phyloP scores from a whole-genome alignment of 2,329 filamentous ascomycete genomes.

The Ceratocystis destructans region DNA sequence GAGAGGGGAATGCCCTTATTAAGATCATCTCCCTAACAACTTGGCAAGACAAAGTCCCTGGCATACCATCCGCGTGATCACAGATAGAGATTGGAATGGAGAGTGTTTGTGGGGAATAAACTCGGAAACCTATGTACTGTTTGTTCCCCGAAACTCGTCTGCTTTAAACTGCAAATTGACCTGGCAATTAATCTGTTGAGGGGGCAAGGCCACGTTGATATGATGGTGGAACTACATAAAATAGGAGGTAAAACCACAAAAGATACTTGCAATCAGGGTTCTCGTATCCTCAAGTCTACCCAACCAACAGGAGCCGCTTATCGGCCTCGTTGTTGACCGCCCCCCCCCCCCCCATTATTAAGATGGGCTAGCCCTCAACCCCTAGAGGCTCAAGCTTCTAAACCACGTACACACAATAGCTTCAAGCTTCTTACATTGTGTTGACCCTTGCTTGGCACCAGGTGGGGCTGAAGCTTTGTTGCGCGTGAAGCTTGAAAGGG shows the following conservation, averaged over 20 bases:
- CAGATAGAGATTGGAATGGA: neutral
- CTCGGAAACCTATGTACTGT: neutral
- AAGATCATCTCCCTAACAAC: neutral
- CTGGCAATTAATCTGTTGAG: neutral
- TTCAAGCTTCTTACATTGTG: slow-evolving; percentile 5
- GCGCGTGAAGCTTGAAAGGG: neutral
- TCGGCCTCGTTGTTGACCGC: neutral
- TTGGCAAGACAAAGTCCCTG: slow-evolving; percentile 7
- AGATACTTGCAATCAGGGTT: neutral
- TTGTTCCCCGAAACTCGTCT: neutral
- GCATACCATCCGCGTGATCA: neutral
- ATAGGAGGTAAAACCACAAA: neutral
- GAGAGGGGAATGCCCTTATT: neutral
- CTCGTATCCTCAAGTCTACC: neutral
- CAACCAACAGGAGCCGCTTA: neutral
- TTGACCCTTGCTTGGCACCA: slow-evolving; percentile 1
- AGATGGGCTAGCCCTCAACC: neutral
- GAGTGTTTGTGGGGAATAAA: slow-evolving; percentile 4
- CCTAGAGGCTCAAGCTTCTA: neutral
- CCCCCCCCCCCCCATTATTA: neutral
- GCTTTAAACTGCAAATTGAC: too few species aligned
- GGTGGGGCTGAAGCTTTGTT: slow-evolving; percentile 8
- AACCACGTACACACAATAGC: neutral
- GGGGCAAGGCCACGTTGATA: neutral
- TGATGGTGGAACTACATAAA: neutral